phyloP scores from a whole-genome alignment of 306 rosid genomes.

The Castanea sativa region DNA sequence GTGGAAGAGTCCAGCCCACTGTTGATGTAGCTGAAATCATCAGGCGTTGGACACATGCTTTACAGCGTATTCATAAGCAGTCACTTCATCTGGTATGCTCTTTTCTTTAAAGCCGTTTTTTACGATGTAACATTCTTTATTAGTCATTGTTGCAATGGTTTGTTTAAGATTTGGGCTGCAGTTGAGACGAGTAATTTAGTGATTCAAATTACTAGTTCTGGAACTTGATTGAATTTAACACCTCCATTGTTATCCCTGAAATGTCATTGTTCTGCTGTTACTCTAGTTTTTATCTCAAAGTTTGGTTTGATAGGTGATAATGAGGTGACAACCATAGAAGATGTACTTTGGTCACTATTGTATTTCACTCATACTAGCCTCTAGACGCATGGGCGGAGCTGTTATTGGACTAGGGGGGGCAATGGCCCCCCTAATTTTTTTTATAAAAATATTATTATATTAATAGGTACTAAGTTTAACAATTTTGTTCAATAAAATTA shows the following conservation, averaged over 20 bases:
- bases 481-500: too few species aligned
- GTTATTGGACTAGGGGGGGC: too few species aligned
- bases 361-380: not conserved
- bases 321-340: too few species aligned
- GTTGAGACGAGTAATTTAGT: not conserved
- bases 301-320: not conserved
- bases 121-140: not conserved
- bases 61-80: constrained; percentile 97
- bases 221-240: not conserved
- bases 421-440: too few species aligned
- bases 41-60: constrained; percentile 98
- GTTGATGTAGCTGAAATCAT: constrained; percentile 97
- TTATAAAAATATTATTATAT: too few species aligned
- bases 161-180: not conserved
- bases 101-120: constrained; percentile 12
- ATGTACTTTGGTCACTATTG: not conserved
- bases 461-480: too few species aligned
- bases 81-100: constrained; percentile 85
- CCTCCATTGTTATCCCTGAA: not conserved
- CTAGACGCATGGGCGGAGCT: too few species aligned
- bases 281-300: not conserved
- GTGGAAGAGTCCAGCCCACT: constrained; percentile 74
- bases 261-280: not conserved
- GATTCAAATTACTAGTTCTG: not conserved
- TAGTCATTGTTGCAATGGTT: not conserved